Conservation (phyloP, 176 grass and related monocot species). For the Triticum turgidum region DNA sequence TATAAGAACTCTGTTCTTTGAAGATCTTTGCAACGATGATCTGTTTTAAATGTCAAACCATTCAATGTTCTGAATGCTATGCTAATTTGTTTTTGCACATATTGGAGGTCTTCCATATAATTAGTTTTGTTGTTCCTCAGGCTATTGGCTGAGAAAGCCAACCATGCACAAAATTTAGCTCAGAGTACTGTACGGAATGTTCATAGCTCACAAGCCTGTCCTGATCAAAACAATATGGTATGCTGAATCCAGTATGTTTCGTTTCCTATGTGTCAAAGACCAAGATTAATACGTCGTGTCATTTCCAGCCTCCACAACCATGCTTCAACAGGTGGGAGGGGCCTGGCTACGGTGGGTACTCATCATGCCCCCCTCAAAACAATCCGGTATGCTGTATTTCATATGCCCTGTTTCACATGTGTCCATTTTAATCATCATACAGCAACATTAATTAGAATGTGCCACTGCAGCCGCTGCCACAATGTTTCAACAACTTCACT, state of each 20-base stretch:
- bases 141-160: background rate
- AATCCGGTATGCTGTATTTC: background rate
- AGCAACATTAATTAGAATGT: background rate
- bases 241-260: background rate
- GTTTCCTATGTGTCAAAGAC: background rate
- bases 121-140: background rate
- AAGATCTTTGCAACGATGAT: background rate
- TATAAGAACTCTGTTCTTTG: background rate
- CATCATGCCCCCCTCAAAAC: background rate
- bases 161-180: background rate
- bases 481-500: background rate
- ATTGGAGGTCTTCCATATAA: background rate
- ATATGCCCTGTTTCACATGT: background rate
- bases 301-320: constrained; percentile 3
- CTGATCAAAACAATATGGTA: constrained; percentile 7
- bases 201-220: background rate
- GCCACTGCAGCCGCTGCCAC: background rate
- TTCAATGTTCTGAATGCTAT: background rate
- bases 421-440: background rate
- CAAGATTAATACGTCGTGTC: background rate
- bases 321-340: background rate
- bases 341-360: background rate
- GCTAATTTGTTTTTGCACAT: background rate
- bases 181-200: background rate
- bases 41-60: background rate